phyloP scores from a whole-genome alignment of 257 asterid genomes.

The Solanum chilense region DNA sequence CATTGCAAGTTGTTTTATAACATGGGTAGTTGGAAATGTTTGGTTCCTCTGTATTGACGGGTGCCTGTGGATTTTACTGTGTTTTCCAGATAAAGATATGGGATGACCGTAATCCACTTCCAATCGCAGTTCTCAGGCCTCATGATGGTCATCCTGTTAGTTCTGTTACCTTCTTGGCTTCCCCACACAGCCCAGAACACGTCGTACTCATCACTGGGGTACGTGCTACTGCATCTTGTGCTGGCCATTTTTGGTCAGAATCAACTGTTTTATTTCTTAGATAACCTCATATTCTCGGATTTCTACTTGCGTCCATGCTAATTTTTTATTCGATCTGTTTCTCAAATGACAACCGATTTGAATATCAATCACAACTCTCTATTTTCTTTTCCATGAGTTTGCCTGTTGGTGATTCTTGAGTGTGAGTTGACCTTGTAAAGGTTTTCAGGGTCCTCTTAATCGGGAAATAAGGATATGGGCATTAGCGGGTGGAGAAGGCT shows the following conservation, averaged over 20 bases:
- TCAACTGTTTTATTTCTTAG: not conserved
- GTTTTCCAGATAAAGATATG: constrained; percentile 80
- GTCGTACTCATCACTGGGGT: constrained; percentile 98
- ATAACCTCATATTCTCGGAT: not conserved
- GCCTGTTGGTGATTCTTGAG: not conserved
- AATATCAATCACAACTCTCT: not conserved
- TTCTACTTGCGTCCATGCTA: not conserved
- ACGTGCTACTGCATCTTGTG: not conserved
- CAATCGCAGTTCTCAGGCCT: constrained; percentile 88
- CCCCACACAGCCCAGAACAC: constrained; percentile 87
- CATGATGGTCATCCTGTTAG: constrained; percentile 92
- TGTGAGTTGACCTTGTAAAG: not conserved
- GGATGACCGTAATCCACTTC: constrained; percentile 79
- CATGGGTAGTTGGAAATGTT: not conserved
- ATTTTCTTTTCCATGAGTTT: not conserved
- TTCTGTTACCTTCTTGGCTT: constrained; percentile 88
- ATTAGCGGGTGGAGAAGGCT: constrained; percentile 93
- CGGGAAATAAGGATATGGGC: constrained; percentile 85
- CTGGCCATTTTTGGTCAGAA: not conserved
- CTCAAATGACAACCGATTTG: not conserved
- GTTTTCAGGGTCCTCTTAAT: constrained; percentile 77
- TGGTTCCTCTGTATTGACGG: not conserved
- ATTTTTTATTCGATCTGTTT: not conserved
- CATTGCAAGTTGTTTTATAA: not conserved
- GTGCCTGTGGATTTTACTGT: not conserved